These are phyloP conservation scores for Bipolaris oryzae DNA, from an alignment of 2,329 filamentous ascomycete species.

Conservation along the genomic window DNA sequence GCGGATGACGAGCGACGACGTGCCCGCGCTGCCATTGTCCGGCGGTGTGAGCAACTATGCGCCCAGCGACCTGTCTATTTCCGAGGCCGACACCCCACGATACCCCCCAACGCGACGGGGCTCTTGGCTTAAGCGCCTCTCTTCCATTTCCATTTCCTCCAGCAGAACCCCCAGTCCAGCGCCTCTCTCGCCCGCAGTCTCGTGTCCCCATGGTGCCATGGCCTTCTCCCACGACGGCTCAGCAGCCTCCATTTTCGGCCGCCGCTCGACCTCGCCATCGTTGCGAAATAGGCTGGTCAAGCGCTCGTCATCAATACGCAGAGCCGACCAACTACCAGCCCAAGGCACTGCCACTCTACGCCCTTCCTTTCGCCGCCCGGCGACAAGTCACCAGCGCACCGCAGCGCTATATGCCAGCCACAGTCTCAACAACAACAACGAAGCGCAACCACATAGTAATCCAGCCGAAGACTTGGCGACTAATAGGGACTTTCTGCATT, in stretches of 20 bases:
- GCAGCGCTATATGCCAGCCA: constrained; percentile 67
- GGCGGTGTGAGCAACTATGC: constrained; percentile 28
- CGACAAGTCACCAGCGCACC: constrained; percentile 79
- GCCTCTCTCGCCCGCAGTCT: constrained; percentile 69
- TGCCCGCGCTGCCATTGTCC: constrained; percentile 23
- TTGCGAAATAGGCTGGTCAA: constrained; percentile 80
- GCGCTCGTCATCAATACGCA: constrained; percentile 65
- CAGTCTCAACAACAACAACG: neutral
- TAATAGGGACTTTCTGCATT: constrained; percentile 25
- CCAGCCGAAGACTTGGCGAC: constrained; percentile 32
- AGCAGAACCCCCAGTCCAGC: constrained; percentile 69
- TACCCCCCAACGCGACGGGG: constrained; percentile 48
- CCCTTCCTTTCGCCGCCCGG: constrained; percentile 71
- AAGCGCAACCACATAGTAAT: constrained; percentile 33
- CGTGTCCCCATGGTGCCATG: constrained; percentile 65
- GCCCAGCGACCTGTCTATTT: constrained; percentile 30
- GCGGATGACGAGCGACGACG: constrained; percentile 42
- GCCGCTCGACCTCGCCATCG: constrained; percentile 49
- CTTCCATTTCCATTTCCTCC: constrained; percentile 67
- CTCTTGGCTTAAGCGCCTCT: constrained; percentile 76
- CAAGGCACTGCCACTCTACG: constrained; percentile 66
- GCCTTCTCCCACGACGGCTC: constrained; percentile 59
- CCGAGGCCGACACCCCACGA: constrained; percentile 32
- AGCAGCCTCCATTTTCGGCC: constrained; percentile 65
- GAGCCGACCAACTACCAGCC: constrained; percentile 52